Base-by-base conservation (phyloP, 164 flowering plant genomes). In the Cinnamomum chago region DNA sequence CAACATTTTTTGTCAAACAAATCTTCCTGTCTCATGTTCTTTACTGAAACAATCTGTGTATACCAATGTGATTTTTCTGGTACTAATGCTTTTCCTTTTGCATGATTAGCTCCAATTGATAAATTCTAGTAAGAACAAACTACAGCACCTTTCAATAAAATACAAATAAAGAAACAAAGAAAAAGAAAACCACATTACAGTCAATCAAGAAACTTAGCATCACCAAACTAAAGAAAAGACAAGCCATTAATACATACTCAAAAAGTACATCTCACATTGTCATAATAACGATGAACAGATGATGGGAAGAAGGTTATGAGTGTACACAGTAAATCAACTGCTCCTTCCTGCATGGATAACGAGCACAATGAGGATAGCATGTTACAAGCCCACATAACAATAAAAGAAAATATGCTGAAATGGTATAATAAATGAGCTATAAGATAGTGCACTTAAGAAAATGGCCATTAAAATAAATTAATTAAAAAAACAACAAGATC, bases 311-410 rank as follows among this genome's bases (percentile, higher is more conserved):
- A 79, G n/a, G 75, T 80, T 23, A 88, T 24, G 66, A 90, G 58
- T 6, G 84, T 87, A 82, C 87, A 81, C 58, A 91, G 66, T 73
- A 94, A 67, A 73, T 81, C 79, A 76, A 82, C 76, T 60, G 88
- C 88, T 76, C 82, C 93, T 72, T 86, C 94, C 98, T 94, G 91
- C 88, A 86, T 3, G 76, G 77, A 70, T 15, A 67, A 78, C 7
- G 58, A 50, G 64, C 17, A 70, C 62, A 50, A 73, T 11, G 51
- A 22, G 15, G 58, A 65, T 35, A 47, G 40, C 51, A 68, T 40
- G 24, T 35, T 35, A 20, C 10, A 22, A 68, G 13, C 69, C 70
- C 22, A 73, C 51, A 25, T 40, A 22, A 51, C 50, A 24, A 20
- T 47, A 9, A 50, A 72, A 51, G 6, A 27, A 65, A 65, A 23